A percentile compares a stretch with the other conserved stretches of the same genome.
These are phyloP conservation scores for Cephaloascus albidus DNA, from an alignment of 805 yeast species.

Conservation along the genomic window DNA sequence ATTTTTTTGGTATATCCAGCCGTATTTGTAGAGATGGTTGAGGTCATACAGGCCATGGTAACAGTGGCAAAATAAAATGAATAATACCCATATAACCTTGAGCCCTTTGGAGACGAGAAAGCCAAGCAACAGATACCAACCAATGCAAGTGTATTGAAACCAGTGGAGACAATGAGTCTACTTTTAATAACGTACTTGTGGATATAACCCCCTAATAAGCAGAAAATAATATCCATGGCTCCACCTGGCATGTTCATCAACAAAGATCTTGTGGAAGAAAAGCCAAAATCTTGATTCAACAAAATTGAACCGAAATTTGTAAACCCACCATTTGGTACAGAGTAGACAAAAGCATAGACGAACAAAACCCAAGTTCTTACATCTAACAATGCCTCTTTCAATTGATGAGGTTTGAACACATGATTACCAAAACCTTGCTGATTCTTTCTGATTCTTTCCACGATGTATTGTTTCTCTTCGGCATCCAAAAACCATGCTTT, in stretches of 20 bases:
- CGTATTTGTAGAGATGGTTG: conserved; percentile 37
- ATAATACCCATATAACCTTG: conserved; percentile 13
- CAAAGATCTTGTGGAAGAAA: conserved; percentile 8
- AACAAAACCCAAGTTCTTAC: conserved; percentile 39
- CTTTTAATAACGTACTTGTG: conserved; percentile 6
- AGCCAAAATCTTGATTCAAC: conserved; percentile 31
- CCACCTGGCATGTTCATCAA: conserved; percentile 21
- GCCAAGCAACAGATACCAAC: conserved; percentile 20
- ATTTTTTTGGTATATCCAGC: conserved; percentile 73
- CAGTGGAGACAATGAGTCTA: conserved; percentile 11
- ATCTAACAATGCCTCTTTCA: conserved; percentile 41
- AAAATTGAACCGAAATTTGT: conserved; percentile 38
- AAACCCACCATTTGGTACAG: conserved; percentile 48
- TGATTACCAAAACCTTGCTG: conserved; percentile 52
- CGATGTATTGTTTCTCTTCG: conserved; percentile 36
- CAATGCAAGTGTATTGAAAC: conserved; percentile 11
- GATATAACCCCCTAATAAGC: background rate
- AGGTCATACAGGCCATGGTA: conserved; percentile 12
- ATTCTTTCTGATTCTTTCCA: conserved; percentile 43
- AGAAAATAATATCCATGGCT: conserved; percentile 11
- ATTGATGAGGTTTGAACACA: conserved; percentile 44
- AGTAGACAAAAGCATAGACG: conserved; percentile 21
- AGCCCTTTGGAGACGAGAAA: conserved; percentile 14
- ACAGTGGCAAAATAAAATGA: conserved; percentile 12
- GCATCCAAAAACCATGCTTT: conserved; percentile 19